phyloP scores from a whole-genome alignment of 257 asterid genomes.

The Solanum pimpinellifolium region DNA sequence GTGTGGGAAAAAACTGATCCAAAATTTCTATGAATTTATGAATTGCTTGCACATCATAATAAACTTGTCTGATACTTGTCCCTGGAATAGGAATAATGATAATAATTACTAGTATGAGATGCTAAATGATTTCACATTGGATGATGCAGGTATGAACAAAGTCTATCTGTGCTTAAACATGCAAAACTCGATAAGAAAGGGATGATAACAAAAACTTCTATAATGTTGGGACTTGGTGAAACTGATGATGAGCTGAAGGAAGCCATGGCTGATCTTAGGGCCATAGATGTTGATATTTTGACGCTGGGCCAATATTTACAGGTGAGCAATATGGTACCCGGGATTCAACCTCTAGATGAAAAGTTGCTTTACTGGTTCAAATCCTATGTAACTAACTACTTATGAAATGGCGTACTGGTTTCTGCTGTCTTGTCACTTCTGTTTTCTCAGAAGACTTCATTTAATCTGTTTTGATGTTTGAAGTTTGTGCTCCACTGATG shows the following conservation, averaged over 20 bases:
- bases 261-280: constrained; percentile 86
- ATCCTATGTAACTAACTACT: not conserved
- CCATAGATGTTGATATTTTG: constrained; percentile 81
- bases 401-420: not conserved
- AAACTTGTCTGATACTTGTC: not conserved
- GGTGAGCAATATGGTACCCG: constrained; percentile 25
- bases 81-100: not conserved
- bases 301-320: constrained; percentile 92
- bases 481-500: not conserved
- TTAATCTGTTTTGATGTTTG: not conserved
- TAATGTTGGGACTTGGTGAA: constrained; percentile 99
- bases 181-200: constrained; percentile 76
- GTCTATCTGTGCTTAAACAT: constrained; percentile 80
- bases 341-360: not conserved
- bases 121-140: not conserved
- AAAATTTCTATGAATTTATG: not conserved
- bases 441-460: not conserved
- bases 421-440: not conserved
- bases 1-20: not conserved
- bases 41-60: not conserved
- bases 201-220: constrained; percentile 85
- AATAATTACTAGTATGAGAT: not conserved
- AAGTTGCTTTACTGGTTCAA: not conserved
- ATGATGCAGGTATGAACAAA: constrained; percentile 72
- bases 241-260: constrained; percentile 83